Base-by-base conservation (phyloP, 2,329 filamentous ascomycete species). In the Nigrospora sphaerica region DNA sequence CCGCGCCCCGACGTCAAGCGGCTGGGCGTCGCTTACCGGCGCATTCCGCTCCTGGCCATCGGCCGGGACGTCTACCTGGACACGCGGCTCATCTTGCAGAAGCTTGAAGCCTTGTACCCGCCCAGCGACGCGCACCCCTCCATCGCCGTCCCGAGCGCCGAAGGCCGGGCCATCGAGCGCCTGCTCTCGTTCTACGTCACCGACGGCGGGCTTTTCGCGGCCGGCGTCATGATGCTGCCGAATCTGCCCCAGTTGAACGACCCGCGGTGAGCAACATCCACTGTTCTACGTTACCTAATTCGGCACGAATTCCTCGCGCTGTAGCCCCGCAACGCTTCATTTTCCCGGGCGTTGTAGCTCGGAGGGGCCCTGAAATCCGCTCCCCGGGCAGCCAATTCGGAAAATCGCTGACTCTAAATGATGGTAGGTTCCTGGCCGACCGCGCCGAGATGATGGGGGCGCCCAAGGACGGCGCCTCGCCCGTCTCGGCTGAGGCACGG, bases 21-120 rank as follows among this genome's bases (percentile, higher is more conserved):
- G 2, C 71, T 89, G 13, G 82, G 81, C 23, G 71, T 88, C 46
- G 67, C 70, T 7, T 84, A 90, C 64, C 77, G 85, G 4, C 82
- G 85, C 47, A 87, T 88, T 47, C 85, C 85, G 1, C 58, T 88
- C 43, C 64, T 88, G 43, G 67, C 79, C 18, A 80, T 88, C 53
- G 84, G 82, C 14, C 71, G 77, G 6, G 78, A 86, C 57, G 67
- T 89, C 38, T 88, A 87, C 66, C 69, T 80, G 49, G 85, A 89
- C 68, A 82, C 81, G 2, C 78, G 81, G 3, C 74, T 88, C 18
- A 88, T 88, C 54, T 62, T 89, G 17, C 63, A 63, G 23, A 83
- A 81, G 60, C 77, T 89, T 1, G 81, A 87, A 55, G 55, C 67
- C 1, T 65, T 76, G 33, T 79, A 76, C 58, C 75, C 75, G 0